Conservation (phyloP, 179 eudicot genomes). For the Silene coronaria region DNA sequence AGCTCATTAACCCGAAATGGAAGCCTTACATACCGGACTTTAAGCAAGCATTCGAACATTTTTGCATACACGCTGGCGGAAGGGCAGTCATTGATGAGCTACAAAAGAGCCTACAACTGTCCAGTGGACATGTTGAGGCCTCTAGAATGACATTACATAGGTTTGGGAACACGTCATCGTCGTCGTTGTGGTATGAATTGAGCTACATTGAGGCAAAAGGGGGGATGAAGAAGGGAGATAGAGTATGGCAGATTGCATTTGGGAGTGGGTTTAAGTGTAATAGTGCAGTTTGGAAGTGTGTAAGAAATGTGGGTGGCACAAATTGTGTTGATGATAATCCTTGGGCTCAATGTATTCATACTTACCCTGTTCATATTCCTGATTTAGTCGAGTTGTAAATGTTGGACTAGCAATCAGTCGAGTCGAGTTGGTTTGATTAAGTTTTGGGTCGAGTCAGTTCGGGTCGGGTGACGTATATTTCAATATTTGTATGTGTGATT, state of each 20-base stretch:
- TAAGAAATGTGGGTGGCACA: slow-evolving; percentile 8
- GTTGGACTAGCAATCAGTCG: too few species aligned
- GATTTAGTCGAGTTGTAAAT: slow-evolving; percentile 23
- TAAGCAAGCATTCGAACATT: slow-evolving; percentile 43
- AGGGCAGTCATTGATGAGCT: slow-evolving; percentile 45
- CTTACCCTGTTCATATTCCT: slow-evolving; percentile 41
- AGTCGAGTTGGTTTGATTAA: too few species aligned
- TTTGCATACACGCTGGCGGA: slow-evolving; percentile 47
- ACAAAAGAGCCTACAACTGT: slow-evolving; percentile 32
- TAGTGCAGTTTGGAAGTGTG: slow-evolving; percentile 44
- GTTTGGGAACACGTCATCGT: slow-evolving; percentile 42
- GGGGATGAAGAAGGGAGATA: slow-evolving; percentile 39
- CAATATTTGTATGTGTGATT: too few species aligned
- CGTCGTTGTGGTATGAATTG: slow-evolving; percentile 40
- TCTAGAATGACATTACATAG: slow-evolving; percentile 42
- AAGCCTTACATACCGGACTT: slow-evolving; percentile 40
- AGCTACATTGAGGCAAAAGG: slow-evolving; percentile 41
- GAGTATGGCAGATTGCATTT: slow-evolving; percentile 42
- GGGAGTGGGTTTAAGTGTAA: slow-evolving; percentile 54
- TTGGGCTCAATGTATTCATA: slow-evolving; percentile 44
- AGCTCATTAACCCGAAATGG: slow-evolving; percentile 22
- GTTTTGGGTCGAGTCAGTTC: too few species aligned
- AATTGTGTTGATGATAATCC: slow-evolving; percentile 29
- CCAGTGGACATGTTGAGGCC: slow-evolving; percentile 29
- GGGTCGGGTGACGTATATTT: too few species aligned